Evolutionary conservation across 2,329 filamentous ascomycete species (phyloP).

Genomic region (Neofusicoccum kwambonambiense): DNA sequence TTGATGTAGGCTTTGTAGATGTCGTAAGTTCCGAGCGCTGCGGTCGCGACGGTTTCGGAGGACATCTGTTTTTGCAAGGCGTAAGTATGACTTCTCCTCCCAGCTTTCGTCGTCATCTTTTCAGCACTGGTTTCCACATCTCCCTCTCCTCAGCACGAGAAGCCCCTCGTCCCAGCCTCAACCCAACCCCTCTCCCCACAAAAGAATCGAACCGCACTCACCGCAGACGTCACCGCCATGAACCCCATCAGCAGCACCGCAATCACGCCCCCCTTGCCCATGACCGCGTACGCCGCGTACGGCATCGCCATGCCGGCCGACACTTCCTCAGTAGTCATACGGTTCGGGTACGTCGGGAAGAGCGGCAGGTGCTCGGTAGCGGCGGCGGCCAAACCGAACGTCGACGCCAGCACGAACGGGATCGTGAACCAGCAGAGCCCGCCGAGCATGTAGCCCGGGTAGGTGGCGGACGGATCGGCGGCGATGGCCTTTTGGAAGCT

Average conservation of each 20-base stretch:
- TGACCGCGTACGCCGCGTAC: constrained; percentile 30
- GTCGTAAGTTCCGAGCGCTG: constrained; percentile 42
- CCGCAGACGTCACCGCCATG: constrained; percentile 34
- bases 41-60: constrained; percentile 43
- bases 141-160: too few species aligned
- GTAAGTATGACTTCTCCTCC: not conserved
- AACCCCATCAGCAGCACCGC: constrained; percentile 32
- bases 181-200: too few species aligned
- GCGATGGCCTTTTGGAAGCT: constrained; percentile 16
- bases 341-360: constrained; percentile 45
- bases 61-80: constrained; percentile 22
- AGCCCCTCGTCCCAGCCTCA: too few species aligned
- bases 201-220: not conserved
- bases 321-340: constrained; percentile 28
- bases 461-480: constrained; percentile 11
- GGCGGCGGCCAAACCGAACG: constrained; percentile 46
- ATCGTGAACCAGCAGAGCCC: constrained; percentile 51
- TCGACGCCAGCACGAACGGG: constrained; percentile 48
- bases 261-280: constrained; percentile 31
- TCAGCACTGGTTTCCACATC: too few species aligned
- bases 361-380: constrained; percentile 44
- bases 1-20: constrained; percentile 46
- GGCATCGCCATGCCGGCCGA: constrained; percentile 31
- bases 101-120: too few species aligned
- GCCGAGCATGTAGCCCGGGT: constrained; percentile 35